Conservation (phyloP, 169 alveolate species). For the Plasmodium reichenowi region DNA sequence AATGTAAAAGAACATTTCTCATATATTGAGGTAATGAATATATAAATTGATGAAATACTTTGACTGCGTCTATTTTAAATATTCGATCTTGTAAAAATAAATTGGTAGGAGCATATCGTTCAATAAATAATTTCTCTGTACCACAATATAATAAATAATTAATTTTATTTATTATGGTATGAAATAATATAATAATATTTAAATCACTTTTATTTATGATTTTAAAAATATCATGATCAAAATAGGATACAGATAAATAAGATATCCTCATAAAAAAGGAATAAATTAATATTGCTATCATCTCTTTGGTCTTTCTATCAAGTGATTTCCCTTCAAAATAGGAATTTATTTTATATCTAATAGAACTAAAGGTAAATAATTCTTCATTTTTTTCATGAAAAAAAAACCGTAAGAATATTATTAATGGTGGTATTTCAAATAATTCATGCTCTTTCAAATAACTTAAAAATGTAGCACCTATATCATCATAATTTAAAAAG, state of each 20-base stretch:
- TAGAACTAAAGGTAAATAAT: constrained; percentile 28
- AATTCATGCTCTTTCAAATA: not conserved
- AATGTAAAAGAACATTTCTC: constrained; percentile 5
- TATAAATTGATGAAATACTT: constrained; percentile 21
- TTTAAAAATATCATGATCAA: constrained; percentile 7
- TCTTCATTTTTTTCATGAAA: constrained; percentile 12
- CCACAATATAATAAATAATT: constrained; percentile 29
- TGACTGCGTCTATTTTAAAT: constrained; percentile 51
- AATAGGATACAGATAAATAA: constrained; percentile 24
- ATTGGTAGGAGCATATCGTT: constrained; percentile 40
- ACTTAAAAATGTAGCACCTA: not conserved
- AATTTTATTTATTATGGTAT: constrained; percentile 37
- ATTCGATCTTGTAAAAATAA: not conserved
- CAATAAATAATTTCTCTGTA: constrained; percentile 9
- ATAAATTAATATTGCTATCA: constrained; percentile 42
- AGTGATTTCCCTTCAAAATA: not conserved
- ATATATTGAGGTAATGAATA: constrained; percentile 16
- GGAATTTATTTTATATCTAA: not conserved
- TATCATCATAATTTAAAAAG: not conserved
- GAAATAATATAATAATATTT: constrained; percentile 19
- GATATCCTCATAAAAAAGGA: constrained; percentile 30
- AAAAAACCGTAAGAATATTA: constrained; percentile 15
- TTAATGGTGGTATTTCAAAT: constrained; percentile 5
- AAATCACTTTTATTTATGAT: constrained; percentile 26
- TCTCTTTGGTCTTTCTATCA: constrained; percentile 16